Evolutionary conservation across 192 early-diverging fungal species (phyloP).

Genomic region (Polychytrium aggregatum): DNA sequence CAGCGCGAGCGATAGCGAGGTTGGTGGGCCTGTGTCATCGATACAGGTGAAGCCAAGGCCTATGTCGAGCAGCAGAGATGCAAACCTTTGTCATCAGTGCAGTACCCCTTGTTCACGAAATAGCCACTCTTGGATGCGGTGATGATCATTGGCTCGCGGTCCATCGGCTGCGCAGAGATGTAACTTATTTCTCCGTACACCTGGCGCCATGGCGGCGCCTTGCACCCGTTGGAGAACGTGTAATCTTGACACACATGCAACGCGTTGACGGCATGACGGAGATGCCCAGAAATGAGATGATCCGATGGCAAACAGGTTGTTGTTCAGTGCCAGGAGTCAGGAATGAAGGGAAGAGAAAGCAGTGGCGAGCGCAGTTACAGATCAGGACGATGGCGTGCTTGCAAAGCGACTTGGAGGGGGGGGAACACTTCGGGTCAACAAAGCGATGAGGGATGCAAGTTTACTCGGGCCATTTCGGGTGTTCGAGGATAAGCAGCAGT

Average conservation of each 20-base stretch:
- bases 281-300: background rate
- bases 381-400: background rate
- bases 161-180: conserved; percentile 30
- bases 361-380: background rate
- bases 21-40: too few relatives aligned
- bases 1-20: too few relatives aligned
- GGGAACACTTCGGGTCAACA: background rate
- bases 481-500: background rate
- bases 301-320: background rate
- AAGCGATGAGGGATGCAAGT: background rate
- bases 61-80: background rate
- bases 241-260: conserved; percentile 25
- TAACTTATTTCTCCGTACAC: conserved; percentile 47
- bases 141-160: conserved; percentile 36
- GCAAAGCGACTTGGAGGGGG: background rate
- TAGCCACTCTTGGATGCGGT: conserved; percentile 45
- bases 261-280: too few relatives aligned
- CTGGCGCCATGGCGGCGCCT: conserved; percentile 52
- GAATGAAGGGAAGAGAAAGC: too few relatives aligned
- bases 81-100: conserved; percentile 35
- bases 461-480: too few relatives aligned
- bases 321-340: too few relatives aligned
- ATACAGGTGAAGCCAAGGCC: too few relatives aligned
- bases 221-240: conserved; percentile 46
- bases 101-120: conserved; percentile 49